Conservation (phyloP, 495 filamentous ascomycete genomes). For the Talaromyces trachyspermus region DNA sequence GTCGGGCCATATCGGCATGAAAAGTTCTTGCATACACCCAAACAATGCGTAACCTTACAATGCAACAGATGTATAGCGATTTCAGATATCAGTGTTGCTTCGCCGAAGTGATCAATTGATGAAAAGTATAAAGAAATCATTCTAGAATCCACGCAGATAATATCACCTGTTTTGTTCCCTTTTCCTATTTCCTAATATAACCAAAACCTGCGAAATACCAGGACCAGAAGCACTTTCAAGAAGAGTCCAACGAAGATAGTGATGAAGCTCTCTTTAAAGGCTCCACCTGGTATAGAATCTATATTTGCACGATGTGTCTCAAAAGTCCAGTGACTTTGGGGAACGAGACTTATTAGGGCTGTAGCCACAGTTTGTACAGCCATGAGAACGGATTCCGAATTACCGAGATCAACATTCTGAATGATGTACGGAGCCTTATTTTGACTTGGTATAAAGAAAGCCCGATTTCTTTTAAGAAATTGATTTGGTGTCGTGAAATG, state of each 20-base stretch:
- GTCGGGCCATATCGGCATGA: no score
- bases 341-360: no score
- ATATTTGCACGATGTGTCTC: constrained; percentile 32
- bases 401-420: neutral
- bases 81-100: no score
- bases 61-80: no score
- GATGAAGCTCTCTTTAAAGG: constrained; percentile 39
- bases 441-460: neutral
- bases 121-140: no score
- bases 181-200: no score
- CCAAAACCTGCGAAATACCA: constrained; percentile 48
- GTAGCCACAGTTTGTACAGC: no score
- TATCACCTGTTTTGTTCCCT: no score
- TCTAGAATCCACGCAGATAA: no score
- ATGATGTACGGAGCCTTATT: neutral
- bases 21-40: no score
- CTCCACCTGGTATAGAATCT: constrained; percentile 16
- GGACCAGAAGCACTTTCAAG: constrained; percentile 52
- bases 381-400: neutral
- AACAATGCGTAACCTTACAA: no score
- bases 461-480: neutral
- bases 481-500: neutral
- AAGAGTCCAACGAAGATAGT: constrained; percentile 61
- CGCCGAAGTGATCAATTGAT: no score
- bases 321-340: constrained; percentile 25